phyloP scores from a whole-genome alignment of 257 asterid genomes.

The Primulina eburnea region DNA sequence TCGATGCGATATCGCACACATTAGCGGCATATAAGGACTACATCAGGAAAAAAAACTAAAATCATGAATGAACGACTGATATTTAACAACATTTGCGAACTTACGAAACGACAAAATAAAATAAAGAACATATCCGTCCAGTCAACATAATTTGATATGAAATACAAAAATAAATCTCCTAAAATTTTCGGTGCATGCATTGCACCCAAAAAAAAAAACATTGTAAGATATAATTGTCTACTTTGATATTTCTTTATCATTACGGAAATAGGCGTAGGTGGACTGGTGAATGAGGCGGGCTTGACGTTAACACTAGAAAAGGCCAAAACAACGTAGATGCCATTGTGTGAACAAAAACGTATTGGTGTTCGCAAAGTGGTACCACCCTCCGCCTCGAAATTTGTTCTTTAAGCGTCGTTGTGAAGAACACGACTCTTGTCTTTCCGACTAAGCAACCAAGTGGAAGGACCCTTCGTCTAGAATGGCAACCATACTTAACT shows the following conservation, averaged over 20 bases:
- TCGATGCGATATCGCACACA: no score
- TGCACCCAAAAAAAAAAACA: not conserved
- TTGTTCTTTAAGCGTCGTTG: conserved; percentile 21
- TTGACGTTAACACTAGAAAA: not conserved
- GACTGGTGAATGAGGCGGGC: not conserved
- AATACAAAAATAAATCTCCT: not conserved
- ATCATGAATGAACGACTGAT: no score
- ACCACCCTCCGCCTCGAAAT: not conserved
- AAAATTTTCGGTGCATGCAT: conserved; percentile 5
- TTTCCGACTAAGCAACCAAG: conserved; percentile 17
- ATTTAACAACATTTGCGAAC: no score
- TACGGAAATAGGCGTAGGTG: conserved; percentile 13
- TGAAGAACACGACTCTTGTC: conserved; percentile 13
- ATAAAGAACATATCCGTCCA: no score
- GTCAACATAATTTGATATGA: not conserved
- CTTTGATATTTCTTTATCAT: no score
- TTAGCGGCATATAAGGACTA: no score
- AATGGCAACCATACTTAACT: not conserved
- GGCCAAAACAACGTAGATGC: no score
- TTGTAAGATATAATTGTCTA: no score
- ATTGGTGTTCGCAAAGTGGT: no score
- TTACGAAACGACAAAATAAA: no score
- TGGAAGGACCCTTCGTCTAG: conserved; percentile 7
- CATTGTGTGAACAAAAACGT: no score
- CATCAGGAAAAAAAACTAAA: no score